Conservation (phyloP, 805 yeast species). For the Saccharomycopsis amapae region DNA sequence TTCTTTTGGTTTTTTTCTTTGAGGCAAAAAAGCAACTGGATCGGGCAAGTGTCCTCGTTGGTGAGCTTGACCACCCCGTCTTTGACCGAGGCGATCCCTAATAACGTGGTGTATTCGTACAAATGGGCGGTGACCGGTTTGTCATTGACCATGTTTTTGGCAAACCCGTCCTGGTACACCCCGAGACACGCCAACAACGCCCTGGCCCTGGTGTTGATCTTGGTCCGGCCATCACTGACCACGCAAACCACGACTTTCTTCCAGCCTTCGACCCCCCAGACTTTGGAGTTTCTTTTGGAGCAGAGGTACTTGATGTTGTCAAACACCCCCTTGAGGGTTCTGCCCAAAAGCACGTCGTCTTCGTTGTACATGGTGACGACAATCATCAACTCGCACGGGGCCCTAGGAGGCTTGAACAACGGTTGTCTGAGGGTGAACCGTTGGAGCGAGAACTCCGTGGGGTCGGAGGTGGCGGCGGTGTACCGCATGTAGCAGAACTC, state of each 20-base stretch:
- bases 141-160: slow-evolving; percentile 85
- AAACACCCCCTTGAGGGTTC: slow-evolving; percentile 86
- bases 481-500: slow-evolving; percentile 87
- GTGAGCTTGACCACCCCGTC: slow-evolving; percentile 71
- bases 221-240: slow-evolving; percentile 87
- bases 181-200: slow-evolving; percentile 84
- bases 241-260: slow-evolving; percentile 84
- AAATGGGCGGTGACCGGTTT: slow-evolving; percentile 78
- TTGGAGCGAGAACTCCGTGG: slow-evolving; percentile 53
- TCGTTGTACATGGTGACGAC: slow-evolving; percentile 91
- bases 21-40: slow-evolving; percentile 81
- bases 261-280: slow-evolving; percentile 98
- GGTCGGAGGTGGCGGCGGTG: slow-evolving; percentile 92
- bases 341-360: slow-evolving; percentile 70
- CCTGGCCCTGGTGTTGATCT: slow-evolving; percentile 71
- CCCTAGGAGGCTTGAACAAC: slow-evolving; percentile 70
- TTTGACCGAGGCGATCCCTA: slow-evolving; percentile 71
- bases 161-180: slow-evolving; percentile 91
- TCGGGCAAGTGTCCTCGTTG: slow-evolving; percentile 89
- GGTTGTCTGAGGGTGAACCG: slow-evolving; percentile 77
- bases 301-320: slow-evolving; percentile 75
- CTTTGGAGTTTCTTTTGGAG: slow-evolving; percentile 59
- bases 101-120: slow-evolving; percentile 89
- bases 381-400: slow-evolving; percentile 70
- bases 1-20: slow-evolving; percentile 87